Evolutionary conservation across 225 moss, liverwort and hornwort species (phyloP).

Genomic region (Lunularia cruciata): DNA sequence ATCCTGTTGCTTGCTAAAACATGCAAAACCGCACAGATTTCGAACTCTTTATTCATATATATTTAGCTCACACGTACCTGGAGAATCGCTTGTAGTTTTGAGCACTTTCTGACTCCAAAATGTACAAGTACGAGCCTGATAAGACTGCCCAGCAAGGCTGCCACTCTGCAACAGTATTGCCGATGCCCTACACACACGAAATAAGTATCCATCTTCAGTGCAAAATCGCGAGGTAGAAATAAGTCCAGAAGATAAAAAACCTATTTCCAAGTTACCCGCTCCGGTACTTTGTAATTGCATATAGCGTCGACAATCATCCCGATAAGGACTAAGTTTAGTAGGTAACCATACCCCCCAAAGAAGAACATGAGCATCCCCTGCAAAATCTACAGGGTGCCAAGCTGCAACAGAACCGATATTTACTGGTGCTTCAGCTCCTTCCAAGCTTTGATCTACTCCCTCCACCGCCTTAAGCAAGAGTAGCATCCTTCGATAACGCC

Average conservation of each 20-base stretch:
- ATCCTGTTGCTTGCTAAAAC: no score
- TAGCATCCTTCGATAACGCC: slow-evolving; percentile 80
- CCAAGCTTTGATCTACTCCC: slow-evolving; percentile 47
- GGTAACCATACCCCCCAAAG: slow-evolving; percentile 85
- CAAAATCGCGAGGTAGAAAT: background rate
- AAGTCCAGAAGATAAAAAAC: background rate
- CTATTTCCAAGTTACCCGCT: background rate
- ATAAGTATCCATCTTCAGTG: background rate
- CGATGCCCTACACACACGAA: slow-evolving; percentile 68
- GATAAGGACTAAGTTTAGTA: background rate
- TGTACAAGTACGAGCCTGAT: slow-evolving; percentile 85
- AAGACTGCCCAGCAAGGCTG: slow-evolving; percentile 89
- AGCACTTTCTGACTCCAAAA: slow-evolving; percentile 82
- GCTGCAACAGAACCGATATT: slow-evolving; percentile 50
- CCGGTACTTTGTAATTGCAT: background rate
- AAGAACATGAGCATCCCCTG: slow-evolving; percentile 79
- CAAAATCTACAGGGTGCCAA: slow-evolving; percentile 80
- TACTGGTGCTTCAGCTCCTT: slow-evolving; percentile 38
- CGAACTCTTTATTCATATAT: no score
- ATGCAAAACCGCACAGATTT: no score
- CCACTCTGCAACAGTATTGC: slow-evolving; percentile 94
- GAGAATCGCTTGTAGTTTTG: slow-evolving; percentile 75
- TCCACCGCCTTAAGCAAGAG: slow-evolving; percentile 73
- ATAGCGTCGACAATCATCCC: background rate
- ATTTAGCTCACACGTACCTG: no score